Evolutionary conservation across 139 green algal genomes (phyloP).

Genomic region (Tetradesmus lagerheimii): DNA sequence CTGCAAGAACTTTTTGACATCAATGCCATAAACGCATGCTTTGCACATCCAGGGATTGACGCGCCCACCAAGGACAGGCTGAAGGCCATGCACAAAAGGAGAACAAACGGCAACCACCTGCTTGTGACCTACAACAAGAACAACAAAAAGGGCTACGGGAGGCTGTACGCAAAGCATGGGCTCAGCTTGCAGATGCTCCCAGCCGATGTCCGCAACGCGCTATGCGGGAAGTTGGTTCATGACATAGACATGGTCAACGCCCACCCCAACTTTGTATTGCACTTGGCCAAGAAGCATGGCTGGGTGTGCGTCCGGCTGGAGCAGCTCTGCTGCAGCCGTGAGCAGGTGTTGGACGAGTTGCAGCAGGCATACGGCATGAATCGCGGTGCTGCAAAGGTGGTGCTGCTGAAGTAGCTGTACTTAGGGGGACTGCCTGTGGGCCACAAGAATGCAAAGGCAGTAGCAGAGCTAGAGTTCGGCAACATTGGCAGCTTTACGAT

Average conservation of each 20-base stretch:
- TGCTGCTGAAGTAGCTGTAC: no score
- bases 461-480: no score
- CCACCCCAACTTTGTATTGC: not conserved
- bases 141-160: conserved; percentile 2
- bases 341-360: not conserved
- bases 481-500: no score
- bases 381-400: no score
- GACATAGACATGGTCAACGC: conserved; percentile 15
- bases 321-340: not conserved
- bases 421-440: no score
- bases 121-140: conserved; percentile 15
- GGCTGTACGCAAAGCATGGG: not conserved
- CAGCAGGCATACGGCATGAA: not conserved
- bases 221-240: not conserved
- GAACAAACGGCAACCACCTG: conserved; percentile 6
- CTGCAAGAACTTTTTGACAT: not conserved
- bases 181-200: conserved; percentile 9
- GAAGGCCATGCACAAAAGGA: not conserved
- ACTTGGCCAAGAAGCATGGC: conserved; percentile 8
- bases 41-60: not conserved
- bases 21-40: not conserved
- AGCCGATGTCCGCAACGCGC: not conserved
- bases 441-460: no score
- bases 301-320: not conserved
- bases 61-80: conserved; percentile 1